phyloP scores from a whole-genome alignment of 805 yeast genomes.

The Metschnikowia continentalis region DNA sequence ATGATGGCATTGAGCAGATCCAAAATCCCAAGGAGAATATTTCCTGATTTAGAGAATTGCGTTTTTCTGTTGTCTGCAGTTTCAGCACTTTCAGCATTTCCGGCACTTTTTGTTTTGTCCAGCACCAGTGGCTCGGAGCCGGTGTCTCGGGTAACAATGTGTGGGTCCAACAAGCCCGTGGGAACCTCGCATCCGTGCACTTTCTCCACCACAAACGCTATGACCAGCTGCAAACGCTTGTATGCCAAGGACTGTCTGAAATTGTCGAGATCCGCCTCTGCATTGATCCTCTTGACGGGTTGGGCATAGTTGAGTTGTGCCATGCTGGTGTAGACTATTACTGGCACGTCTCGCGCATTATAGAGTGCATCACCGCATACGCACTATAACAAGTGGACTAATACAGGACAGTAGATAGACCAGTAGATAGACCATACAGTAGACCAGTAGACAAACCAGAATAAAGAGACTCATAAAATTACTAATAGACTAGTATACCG shows the following conservation, averaged over 20 bases:
- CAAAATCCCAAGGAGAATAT: slow-evolving; percentile 23
- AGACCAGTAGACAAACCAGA: too few relatives aligned
- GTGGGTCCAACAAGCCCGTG: slow-evolving; percentile 30
- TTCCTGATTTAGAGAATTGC: neutral
- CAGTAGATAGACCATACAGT: too few relatives aligned
- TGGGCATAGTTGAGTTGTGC: slow-evolving; percentile 3
- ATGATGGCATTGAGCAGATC: slow-evolving; percentile 43
- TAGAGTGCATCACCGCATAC: neutral
- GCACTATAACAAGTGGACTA: too few relatives aligned
- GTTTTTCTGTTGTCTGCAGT: neutral
- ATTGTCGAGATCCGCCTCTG: slow-evolving; percentile 8
- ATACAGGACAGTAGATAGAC: too few relatives aligned
- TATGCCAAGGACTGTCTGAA: slow-evolving; percentile 14
- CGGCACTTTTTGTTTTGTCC: neutral
- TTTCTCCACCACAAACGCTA: slow-evolving; percentile 18
- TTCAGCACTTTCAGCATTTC: too few relatives aligned
- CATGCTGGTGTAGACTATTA: neutral
- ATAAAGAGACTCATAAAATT: too few relatives aligned
- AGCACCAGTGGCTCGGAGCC: neutral
- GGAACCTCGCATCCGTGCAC: slow-evolving; percentile 35
- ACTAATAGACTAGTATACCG: too few relatives aligned
- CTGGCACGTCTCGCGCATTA: neutral
- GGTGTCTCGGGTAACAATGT: slow-evolving; percentile 15
- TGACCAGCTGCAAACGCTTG: slow-evolving; percentile 12
- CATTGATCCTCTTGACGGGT: slow-evolving; percentile 11